Conservation (phyloP, 2,329 filamentous ascomycete species). For the Penicillium verrucosum region DNA sequence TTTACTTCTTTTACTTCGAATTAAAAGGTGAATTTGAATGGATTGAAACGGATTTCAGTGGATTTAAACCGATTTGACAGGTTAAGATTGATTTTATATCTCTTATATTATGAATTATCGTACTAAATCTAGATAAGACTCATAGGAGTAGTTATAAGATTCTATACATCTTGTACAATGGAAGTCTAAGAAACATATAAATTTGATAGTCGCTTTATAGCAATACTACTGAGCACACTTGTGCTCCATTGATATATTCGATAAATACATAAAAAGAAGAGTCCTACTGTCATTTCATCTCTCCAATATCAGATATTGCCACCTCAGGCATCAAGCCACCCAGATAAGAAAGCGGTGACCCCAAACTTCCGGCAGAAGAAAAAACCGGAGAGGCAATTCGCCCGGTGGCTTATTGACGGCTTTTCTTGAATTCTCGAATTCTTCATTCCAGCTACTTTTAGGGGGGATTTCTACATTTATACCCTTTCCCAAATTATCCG, state of each 20-base stretch:
- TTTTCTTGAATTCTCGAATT: background rate
- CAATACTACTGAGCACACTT: background rate
- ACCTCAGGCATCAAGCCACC: conserved; percentile 3
- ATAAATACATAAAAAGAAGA: background rate
- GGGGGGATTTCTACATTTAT: background rate
- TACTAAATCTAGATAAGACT: background rate
- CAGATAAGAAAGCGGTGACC: conserved; percentile 13
- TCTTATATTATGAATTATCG: background rate
- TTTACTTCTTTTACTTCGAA: background rate
- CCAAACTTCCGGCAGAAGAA: conserved; percentile 15
- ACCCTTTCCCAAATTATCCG: background rate
- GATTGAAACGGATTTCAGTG: background rate
- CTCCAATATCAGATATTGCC: background rate
- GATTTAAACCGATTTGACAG: background rate
- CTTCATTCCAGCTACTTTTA: background rate
- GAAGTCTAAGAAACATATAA: too few relatives aligned
- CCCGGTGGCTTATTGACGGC: background rate
- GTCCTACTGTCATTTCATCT: background rate
- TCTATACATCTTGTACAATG: background rate
- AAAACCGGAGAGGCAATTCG: conserved; percentile 5
- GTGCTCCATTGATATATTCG: too few relatives aligned
- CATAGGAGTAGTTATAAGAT: background rate
- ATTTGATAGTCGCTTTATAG: background rate
- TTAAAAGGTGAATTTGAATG: background rate
- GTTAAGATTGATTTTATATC: background rate